phyloP scores from a whole-genome alignment of 768 basidiomycete species.

The Filobasidium floriforme region DNA sequence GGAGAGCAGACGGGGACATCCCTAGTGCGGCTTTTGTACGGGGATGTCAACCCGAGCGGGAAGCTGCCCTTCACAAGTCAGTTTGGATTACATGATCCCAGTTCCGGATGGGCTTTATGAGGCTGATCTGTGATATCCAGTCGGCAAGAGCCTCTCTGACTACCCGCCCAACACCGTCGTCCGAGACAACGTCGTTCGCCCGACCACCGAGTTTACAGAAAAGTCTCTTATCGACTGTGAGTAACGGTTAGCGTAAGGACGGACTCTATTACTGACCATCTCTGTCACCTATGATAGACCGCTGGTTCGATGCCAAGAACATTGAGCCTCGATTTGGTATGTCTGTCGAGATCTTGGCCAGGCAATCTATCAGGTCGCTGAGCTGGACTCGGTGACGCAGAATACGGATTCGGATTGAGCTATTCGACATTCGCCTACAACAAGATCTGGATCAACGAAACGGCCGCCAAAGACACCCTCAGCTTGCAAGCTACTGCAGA shows the following conservation, averaged over 20 bases:
- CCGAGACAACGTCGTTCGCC: constrained; percentile 19
- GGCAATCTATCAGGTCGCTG: background rate
- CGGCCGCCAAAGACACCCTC: constrained; percentile 28
- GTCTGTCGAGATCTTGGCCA: background rate
- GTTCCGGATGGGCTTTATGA: too few relatives aligned
- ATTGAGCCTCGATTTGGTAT: constrained; percentile 35
- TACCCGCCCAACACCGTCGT: constrained; percentile 41
- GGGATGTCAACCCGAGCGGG: constrained; percentile 37
- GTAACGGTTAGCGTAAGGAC: constrained; percentile 7
- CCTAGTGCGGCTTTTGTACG: constrained; percentile 38
- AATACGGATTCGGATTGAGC: constrained; percentile 44
- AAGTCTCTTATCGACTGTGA: constrained; percentile 42
- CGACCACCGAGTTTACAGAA: constrained; percentile 40
- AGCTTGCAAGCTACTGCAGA: constrained; percentile 43
- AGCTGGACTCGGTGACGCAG: background rate
- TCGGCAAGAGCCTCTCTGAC: constrained; percentile 34
- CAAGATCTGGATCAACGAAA: constrained; percentile 28
- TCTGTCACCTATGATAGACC: background rate
- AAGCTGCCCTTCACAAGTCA: constrained; percentile 39
- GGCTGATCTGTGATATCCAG: background rate
- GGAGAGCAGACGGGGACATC: constrained; percentile 27
- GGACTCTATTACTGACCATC: too few relatives aligned
- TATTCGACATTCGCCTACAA: constrained; percentile 40
- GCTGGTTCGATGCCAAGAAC: constrained; percentile 39
- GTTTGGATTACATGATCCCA: background rate